Evolutionary conservation across 2,329 filamentous ascomycete species (phyloP), one percentile per base, ranked within the genome.

Genomic region (Penicillium hesseltinei): DNA sequence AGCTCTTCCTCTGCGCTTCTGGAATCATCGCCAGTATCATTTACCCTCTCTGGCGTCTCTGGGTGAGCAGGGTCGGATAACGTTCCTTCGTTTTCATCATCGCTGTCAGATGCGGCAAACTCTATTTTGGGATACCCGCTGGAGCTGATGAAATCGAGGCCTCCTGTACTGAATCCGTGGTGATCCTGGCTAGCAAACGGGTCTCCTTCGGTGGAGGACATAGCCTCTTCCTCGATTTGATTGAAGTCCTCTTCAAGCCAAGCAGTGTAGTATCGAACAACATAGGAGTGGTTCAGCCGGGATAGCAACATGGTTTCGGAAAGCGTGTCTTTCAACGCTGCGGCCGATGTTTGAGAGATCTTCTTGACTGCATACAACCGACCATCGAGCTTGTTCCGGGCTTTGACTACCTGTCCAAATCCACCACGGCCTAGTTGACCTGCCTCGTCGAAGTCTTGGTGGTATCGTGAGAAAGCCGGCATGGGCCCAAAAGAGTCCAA

Each of bases 351-450:
- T 65, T 94, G 90, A 1, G 87, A 91, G 60, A 99, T 94, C 72
- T 97, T 97, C 74, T 99, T 99, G 71, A 99, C 90, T 19, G 94
- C 94, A 75, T 97, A 99, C 43, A 95, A 88, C 57, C 92, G 90
- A 0, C 91, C 91, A 71, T 97, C 94, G 4, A 97, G 84, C 76
- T 94, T 96, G 74, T 96, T 96, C 33, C 93, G 85, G 3, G 93
- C 93, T 73, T 96, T 95, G 54, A 97, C 91, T 23, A 99, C 94
- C 75, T 97, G 91, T 5, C 94, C 94, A 75, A 96, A 99, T 0
- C 93, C 94, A 43, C 94, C 94, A 72, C 93, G 95, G 3, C 94
- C 94, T 13, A 99, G 81, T 5, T 90, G 85, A 15, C 91, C 91
- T 69, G 94, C 88, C 75, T 97, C 92, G 19, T 92, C 87, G 75